Percentiles rank a stretch among this genome's conserved stretches.
These are phyloP conservation scores for Hymenoscyphus scutula DNA, from an alignment of 2,329 filamentous ascomycete species.

Conservation along the genomic window DNA sequence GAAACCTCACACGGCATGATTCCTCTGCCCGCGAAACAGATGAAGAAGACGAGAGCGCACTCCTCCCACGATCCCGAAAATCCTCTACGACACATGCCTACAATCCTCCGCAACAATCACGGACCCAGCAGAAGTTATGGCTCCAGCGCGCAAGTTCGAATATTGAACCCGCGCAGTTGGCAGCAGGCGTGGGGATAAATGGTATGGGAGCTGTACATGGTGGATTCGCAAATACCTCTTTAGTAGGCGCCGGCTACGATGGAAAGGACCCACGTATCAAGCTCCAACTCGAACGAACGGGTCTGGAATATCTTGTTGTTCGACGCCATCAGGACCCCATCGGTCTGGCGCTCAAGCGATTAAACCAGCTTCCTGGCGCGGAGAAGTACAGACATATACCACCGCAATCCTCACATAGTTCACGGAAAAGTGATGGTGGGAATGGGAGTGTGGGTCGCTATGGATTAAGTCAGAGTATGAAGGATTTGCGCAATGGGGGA, in stretches of 20 bases:
- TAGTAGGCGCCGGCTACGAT: slow-evolving; percentile 54
- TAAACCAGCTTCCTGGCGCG: slow-evolving; percentile 51
- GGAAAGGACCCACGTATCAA: slow-evolving; percentile 61
- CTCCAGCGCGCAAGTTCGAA: slow-evolving; percentile 70
- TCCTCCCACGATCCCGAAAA: slow-evolving; percentile 43
- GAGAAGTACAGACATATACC: slow-evolving; percentile 52
- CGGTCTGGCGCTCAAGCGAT: slow-evolving; percentile 56
- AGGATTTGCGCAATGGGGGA: slow-evolving; percentile 28
- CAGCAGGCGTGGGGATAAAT: slow-evolving; percentile 40
- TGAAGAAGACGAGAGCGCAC: slow-evolving; percentile 42
- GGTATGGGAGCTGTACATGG: slow-evolving; percentile 26
- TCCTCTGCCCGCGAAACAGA: slow-evolving; percentile 31
- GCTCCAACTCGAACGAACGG: slow-evolving; percentile 65
- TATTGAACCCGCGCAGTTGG: slow-evolving; percentile 60
- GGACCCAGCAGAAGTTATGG: slow-evolving; percentile 74
- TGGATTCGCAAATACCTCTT: slow-evolving; percentile 19
- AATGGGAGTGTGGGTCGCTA: slow-evolving; percentile 31
- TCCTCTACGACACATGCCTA: slow-evolving; percentile 28
- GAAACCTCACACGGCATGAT: slow-evolving; percentile 28
- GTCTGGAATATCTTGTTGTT: slow-evolving; percentile 72
- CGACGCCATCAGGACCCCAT: slow-evolving; percentile 70
- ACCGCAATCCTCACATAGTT: slow-evolving; percentile 33
- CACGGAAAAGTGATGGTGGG: slow-evolving; percentile 34
- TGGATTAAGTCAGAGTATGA: slow-evolving; percentile 43
- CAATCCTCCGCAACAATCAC: slow-evolving; percentile 49